Evolutionary conservation across 768 basidiomycete genomes (phyloP), one percentile per base, ranked within the genome.

Genomic region (Pisolithus marmoratus): DNA sequence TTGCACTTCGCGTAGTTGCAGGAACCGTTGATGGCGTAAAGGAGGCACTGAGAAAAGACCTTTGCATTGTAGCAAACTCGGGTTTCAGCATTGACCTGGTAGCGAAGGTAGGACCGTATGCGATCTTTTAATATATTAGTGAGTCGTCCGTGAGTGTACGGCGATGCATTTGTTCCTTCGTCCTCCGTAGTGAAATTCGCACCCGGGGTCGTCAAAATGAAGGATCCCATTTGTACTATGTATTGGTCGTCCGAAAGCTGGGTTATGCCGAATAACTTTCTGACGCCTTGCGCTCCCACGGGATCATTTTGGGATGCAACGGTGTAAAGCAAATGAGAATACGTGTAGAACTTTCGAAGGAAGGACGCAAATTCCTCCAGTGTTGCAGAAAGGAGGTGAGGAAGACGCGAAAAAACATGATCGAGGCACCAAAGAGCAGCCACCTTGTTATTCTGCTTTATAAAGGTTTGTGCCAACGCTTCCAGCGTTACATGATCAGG

Each of bases 351-450:
- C 4, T 58, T 50, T 4, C 57, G 40, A 2, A 80, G 62, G n/a
- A 62, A 58, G 1, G 53, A 20, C 7, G 64, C 57, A 6, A 76
- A 56, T n/a, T 64, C 63, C 14, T 51, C 31, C 2, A 15, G 15
- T 4, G 53, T 58, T 19, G 63, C 52, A 5, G 60, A 57, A 8
- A 58, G 55, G n/a, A 74, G 58, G 3, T 46, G 48, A 6, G 68
- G 66, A 4, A 65, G 57, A 7, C 50, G 49, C 9, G 55, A 49
- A 55, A 76, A 79, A 40, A 65, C 58, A 50, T 74, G 70, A 53
- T 80, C 74, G 9, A 79, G 58, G 46, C 75, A 76, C 5, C 80
- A 63, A 0, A 78, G 54, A 12, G 74, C 72, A 0, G 74, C 70
- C 7, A 69, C 54, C 2, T 36, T 8, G 29, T 71, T 69, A 0